Evolutionary conservation across 106 monocot species (phyloP).

Genomic region (Triglochin maritima): DNA sequence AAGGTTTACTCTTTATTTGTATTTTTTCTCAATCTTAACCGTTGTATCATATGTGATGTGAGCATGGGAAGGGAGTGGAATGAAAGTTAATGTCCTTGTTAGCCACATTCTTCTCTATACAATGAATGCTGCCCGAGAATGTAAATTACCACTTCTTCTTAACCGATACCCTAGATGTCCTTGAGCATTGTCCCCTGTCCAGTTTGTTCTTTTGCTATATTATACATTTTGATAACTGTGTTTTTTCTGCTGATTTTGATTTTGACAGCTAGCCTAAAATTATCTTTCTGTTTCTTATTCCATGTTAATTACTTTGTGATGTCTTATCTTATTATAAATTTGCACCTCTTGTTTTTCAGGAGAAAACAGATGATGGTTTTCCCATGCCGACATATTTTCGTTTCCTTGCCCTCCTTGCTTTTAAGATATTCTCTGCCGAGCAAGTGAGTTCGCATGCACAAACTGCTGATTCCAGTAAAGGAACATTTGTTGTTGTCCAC

Average conservation of each 20-base stretch:
- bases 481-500: background rate
- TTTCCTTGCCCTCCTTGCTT: conserved; percentile 87
- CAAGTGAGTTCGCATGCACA: conserved; percentile 28
- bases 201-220: background rate
- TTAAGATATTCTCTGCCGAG: conserved; percentile 82
- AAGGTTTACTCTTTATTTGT: background rate
- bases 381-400: conserved; percentile 91
- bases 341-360: conserved; percentile 29
- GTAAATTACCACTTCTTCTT: too few relatives aligned
- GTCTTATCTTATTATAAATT: background rate
- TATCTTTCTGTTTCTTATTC: background rate
- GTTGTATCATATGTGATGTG: too few relatives aligned
- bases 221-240: background rate
- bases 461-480: too few relatives aligned
- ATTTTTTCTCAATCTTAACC: background rate
- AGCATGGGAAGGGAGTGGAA: too few relatives aligned
- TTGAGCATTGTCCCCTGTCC: too few relatives aligned
- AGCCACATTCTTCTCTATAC: too few relatives aligned
- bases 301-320: background rate
- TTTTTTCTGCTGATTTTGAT: background rate
- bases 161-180: too few relatives aligned
- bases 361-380: conserved; percentile 47
- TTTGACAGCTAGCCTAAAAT: background rate
- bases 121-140: too few relatives aligned
- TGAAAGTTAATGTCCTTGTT: too few relatives aligned